These are phyloP conservation scores for Zygosaccharomyces bisporus DNA, from an alignment of 805 yeast genomes.

Conservation along the genomic window DNA sequence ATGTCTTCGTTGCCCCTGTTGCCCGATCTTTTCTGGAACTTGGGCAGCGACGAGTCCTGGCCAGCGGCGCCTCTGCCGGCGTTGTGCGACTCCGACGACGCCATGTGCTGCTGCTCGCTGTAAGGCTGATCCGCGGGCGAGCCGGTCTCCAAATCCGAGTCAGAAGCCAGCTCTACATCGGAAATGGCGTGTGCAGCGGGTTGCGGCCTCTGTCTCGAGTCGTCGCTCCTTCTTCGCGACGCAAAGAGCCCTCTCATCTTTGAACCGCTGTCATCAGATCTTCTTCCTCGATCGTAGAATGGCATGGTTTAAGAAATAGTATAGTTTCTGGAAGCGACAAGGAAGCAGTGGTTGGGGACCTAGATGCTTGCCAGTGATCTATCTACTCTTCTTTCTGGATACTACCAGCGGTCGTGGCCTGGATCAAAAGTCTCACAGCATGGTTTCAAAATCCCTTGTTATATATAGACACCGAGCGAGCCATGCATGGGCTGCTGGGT, in stretches of 20 bases:
- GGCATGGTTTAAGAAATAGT: neutral
- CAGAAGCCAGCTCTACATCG: slow-evolving; percentile 15
- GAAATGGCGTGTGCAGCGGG: neutral
- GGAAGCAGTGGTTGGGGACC: neutral
- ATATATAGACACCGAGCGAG: too few relatives aligned
- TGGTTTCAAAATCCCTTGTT: too few relatives aligned
- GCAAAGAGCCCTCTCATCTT: neutral
- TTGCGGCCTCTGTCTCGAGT: neutral
- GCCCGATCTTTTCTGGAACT: slow-evolving; percentile 11
- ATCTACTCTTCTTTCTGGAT: too few relatives aligned
- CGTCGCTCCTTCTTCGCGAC: neutral
- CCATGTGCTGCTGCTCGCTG: too few relatives aligned
- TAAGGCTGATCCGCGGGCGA: too few relatives aligned
- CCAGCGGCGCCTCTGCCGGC: too few relatives aligned
- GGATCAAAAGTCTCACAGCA: too few relatives aligned
- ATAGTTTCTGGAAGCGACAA: neutral
- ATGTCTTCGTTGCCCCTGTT: slow-evolving; percentile 10
- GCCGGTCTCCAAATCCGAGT: slow-evolving; percentile 9
- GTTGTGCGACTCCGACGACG: neutral
- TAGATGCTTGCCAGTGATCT: too few relatives aligned
- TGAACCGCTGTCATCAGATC: neutral
- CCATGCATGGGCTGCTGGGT: too few relatives aligned
- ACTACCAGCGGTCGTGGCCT: too few relatives aligned
- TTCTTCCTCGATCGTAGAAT: neutral
- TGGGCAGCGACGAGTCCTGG: slow-evolving; percentile 11